Percentiles rank a stretch among this genome's conserved stretches.
These are phyloP conservation scores for Globisporangium takayamanum DNA, from an alignment of 352 stramenopile species.

Conservation along the genomic window DNA sequence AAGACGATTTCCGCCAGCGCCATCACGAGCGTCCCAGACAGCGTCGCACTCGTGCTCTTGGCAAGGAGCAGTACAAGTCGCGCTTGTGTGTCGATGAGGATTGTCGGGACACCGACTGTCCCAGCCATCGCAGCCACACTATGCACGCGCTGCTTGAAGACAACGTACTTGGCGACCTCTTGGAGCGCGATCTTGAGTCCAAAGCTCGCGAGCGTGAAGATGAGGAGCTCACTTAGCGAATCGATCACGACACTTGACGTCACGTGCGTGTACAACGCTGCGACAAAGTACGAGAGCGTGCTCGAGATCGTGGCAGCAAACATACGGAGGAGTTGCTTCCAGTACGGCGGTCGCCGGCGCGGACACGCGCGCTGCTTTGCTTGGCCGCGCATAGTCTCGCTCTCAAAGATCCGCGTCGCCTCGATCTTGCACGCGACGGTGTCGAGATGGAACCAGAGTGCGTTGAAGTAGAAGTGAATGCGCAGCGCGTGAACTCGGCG, in stretches of 20 bases:
- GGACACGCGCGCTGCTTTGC: not conserved
- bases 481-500: not conserved
- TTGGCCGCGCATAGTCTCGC: slow-evolving; percentile 1
- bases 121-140: slow-evolving; percentile 14
- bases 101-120: slow-evolving; percentile 24
- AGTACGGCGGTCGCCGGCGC: not conserved
- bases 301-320: not conserved
- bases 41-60: slow-evolving; percentile 13
- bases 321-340: slow-evolving; percentile 2
- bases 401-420: not conserved
- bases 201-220: slow-evolving; percentile 10
- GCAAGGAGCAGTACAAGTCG: slow-evolving; percentile 25
- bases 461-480: slow-evolving; percentile 3
- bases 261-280: slow-evolving; percentile 7
- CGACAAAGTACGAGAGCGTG: not conserved
- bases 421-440: not conserved
- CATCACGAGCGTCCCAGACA: slow-evolving; percentile 15
- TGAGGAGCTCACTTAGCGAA: not conserved
- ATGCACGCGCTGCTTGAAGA: slow-evolving; percentile 9
- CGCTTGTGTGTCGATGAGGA: slow-evolving; percentile 35
- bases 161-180: slow-evolving; percentile 10
- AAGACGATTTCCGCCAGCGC: slow-evolving; percentile 21
- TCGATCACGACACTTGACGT: slow-evolving; percentile 1
- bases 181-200: slow-evolving; percentile 15
- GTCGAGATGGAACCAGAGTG: slow-evolving; percentile 1